These are phyloP conservation scores for Diospyros kaki DNA, from an alignment of 148 eudicot species.

Conservation along the genomic window DNA sequence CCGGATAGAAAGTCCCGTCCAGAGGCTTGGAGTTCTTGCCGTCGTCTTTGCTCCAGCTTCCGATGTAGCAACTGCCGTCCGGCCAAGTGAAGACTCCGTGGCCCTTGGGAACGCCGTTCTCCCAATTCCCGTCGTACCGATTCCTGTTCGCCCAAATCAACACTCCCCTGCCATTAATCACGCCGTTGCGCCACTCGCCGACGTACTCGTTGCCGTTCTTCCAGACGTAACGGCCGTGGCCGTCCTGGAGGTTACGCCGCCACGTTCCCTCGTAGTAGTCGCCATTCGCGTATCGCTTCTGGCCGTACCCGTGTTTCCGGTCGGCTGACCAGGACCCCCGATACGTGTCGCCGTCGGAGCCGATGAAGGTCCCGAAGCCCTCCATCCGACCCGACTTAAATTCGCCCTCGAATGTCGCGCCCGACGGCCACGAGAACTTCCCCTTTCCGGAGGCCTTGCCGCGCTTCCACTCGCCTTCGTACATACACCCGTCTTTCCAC, in stretches of 20 bases:
- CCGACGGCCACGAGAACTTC: conserved; percentile 86
- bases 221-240: conserved; percentile 71
- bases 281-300: conserved; percentile 66
- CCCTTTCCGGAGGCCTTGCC: conserved; percentile 93
- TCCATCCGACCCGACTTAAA: conserved; percentile 89
- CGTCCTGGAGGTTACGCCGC: conserved; percentile 68
- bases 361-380: conserved; percentile 62
- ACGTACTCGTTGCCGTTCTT: conserved; percentile 60
- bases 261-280: conserved; percentile 65
- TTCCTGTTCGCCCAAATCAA: conserved; percentile 60
- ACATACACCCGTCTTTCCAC: conserved; percentile 95
- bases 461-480: conserved; percentile 84
- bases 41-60: conserved; percentile 30
- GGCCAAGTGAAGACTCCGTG: conserved; percentile 45
- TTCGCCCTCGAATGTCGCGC: conserved; percentile 80
- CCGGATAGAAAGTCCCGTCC: conserved; percentile 37
- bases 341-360: conserved; percentile 73
- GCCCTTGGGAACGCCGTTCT: conserved; percentile 49
- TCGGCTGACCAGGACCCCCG: conserved; percentile 59
- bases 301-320: conserved; percentile 64
- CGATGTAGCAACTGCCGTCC: conserved; percentile 40
- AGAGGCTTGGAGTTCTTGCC: conserved; percentile 2
- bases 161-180: conserved; percentile 65
- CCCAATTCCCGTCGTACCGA: conserved; percentile 59
- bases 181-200: conserved; percentile 69